Evolutionary conservation across 2,329 filamentous ascomycete genomes (phyloP), one percentile per base, ranked within the genome.

Genomic region (Clonostachys byssicola): DNA sequence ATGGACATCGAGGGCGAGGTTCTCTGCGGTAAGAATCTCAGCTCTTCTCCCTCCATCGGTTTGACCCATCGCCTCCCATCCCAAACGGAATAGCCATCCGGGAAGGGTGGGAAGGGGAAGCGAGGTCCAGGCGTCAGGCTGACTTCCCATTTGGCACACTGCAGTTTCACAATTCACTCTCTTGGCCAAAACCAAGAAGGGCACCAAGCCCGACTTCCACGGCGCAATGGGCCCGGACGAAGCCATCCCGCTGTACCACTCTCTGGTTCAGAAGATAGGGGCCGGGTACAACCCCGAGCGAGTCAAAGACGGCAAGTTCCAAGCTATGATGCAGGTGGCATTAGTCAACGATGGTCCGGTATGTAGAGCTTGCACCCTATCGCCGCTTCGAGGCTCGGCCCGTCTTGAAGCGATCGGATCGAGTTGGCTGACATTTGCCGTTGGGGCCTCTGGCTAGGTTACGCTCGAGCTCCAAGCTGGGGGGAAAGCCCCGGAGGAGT

Each of bases 271-370:
- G 44, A 88, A 87, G 56, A 83, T 97, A 40, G 79, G 84, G 56
- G 75, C 84, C 46, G 76, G 83, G 4, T 95, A 97, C 64, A 66
- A 73, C 6, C 66, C 79, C 7, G 88, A 90, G 9, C 85, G 78
- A 53, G 92, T 99, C 49, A 91, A 96, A 63, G 86, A 99, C 63
- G 94, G 95, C n/a, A 83, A 92, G 33, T 99, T 99, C 65, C 92
- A 96, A 62, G 94, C 94, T 44, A 96, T 95, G 92, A 99, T 99
- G 94, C 87, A 97, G 61, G 92, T 99, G 49, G 87, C 88, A 43
- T 70, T 96, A 33, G 84, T 96, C 44, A 97, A 97, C 56, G 92
- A 97, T 56, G 83, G 84, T 2, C 84, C 84, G 46, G 83, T 86
- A 63, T 55, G 67, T 62, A 13, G 30, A n/a, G n/a, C 38, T 20